Conservation (phyloP, 2,329 filamentous ascomycete species). For the Beauveria medogensis region DNA sequence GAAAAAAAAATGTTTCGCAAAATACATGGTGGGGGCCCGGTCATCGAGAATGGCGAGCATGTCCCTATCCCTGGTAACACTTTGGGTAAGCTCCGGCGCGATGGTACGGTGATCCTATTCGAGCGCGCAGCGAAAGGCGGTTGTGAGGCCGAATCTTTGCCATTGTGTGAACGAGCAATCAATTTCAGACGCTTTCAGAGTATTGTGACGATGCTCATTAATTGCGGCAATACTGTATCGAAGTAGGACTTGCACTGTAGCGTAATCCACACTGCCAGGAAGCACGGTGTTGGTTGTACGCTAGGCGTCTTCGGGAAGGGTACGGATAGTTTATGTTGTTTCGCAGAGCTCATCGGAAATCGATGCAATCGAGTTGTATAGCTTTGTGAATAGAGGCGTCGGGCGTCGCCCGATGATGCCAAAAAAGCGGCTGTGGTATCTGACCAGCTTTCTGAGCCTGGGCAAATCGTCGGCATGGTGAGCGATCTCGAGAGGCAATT, state of each 20-base stretch:
- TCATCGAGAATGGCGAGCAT: neutral
- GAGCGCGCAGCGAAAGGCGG: neutral
- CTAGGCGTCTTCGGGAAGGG: neutral
- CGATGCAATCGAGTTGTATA: neutral
- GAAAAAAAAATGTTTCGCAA: neutral
- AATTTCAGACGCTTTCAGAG: neutral
- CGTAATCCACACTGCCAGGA: neutral
- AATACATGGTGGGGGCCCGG: neutral
- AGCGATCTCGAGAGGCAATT: neutral
- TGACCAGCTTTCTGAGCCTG: neutral
- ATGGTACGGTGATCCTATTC: neutral
- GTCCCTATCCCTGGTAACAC: neutral
- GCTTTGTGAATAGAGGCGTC: neutral
- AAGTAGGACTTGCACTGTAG: neutral
- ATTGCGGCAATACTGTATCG: neutral
- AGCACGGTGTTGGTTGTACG: neutral
- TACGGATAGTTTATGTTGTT: neutral
- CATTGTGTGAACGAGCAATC: neutral
- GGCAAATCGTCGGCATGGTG: neutral
- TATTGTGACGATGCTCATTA: neutral
- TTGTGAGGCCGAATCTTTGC: neutral
- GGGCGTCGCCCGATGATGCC: neutral
- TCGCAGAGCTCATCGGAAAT: neutral
- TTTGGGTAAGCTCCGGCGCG: neutral
- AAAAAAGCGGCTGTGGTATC: neutral